These are phyloP conservation scores for Ophiobolus disseminans DNA, from an alignment of 2,329 filamentous ascomycete genomes.

Conservation along the genomic window DNA sequence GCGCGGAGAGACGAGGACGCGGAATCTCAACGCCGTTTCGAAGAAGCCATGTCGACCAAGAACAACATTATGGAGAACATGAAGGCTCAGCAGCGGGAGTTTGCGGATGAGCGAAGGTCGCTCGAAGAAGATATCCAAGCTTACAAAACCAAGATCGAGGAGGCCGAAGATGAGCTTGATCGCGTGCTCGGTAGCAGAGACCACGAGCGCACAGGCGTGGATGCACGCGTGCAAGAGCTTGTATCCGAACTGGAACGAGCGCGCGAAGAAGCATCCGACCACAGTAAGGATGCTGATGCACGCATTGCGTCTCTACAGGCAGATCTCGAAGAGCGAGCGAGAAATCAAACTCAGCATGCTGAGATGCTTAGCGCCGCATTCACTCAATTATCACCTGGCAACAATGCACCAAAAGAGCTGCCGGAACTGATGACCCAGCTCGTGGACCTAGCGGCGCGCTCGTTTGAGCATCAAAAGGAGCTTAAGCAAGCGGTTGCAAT, in stretches of 20 bases:
- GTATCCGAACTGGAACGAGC: conserved; percentile 74
- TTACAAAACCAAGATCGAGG: conserved; percentile 79
- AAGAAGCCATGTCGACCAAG: conserved; percentile 91
- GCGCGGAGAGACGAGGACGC: conserved; percentile 62
- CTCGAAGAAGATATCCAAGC: conserved; percentile 81
- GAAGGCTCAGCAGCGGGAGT: conserved; percentile 88
- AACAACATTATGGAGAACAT: conserved; percentile 94
- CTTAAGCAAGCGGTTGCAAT: conserved; percentile 56
- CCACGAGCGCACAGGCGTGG: conserved; percentile 75
- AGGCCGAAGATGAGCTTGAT: conserved; percentile 91
- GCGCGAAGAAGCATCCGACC: conserved; percentile 57
- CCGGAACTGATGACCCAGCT: conserved; percentile 50
- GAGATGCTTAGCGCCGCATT: conserved; percentile 46
- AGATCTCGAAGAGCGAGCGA: conserved; percentile 63
- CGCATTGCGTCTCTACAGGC: conserved; percentile 60
- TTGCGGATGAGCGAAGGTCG: conserved; percentile 81
- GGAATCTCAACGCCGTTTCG: conserved; percentile 71
- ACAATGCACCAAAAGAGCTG: conserved; percentile 47
- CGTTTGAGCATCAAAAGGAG: conserved; percentile 53
- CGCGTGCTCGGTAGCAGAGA: conserved; percentile 82
- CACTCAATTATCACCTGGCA: conserved; percentile 46
- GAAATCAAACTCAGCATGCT: conserved; percentile 36
- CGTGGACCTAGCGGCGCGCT: conserved; percentile 54
- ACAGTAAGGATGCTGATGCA: conserved; percentile 53
- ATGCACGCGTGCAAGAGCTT: conserved; percentile 72